Base-by-base conservation (phyloP, 805 yeast genomes). In the Metschnikowia reukaufii region DNA sequence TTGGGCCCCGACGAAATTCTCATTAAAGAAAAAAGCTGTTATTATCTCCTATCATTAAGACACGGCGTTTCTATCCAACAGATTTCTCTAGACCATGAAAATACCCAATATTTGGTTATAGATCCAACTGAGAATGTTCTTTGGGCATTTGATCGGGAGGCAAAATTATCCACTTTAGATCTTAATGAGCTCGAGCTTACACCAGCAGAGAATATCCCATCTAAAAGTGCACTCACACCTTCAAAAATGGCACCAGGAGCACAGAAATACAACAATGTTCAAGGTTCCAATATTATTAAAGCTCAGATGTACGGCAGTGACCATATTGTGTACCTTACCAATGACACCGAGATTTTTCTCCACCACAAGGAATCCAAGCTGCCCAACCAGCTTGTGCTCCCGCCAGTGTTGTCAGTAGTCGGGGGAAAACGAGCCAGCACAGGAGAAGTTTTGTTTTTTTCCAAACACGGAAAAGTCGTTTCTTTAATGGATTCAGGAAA, bases 1-100 rank as follows among this genome's bases (percentile, higher is more conserved):
- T 44, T 72, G 21, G 68, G 65, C 45, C 60, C 54, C 16, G 66
- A 65, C n/a, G 75, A 74, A 39, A 33, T 75, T 9, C 48, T 74
- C 16, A 45, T 76, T 3, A 49, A 65, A 12, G 63, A 74, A 0
- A 68, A 63, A 44, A 58, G 55, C 18, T 62, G 64, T 4, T 67
- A 70, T 29, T 50, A 74, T 19, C 56, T 72, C 4, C 39, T 72
- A 16, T 39, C 40, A 6, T 17, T 39, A 15, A 20, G 10, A 19
- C n/a, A 53, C 68, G 39, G 62, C 54, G 25, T 40, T 52, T 3
- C 53, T 46, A 30, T 66, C 51, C 29, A 65, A 7, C 37, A 39
- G 17, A 20, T 45, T 30, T 18, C 33, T 15, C 29, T 42, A 30
- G 49, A 45, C 18, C 30, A 27, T 20, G 21, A 4, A 17, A 25